Base-by-base conservation (phyloP, 306 rosid genomes). In the Hippophae tibetana region DNA sequence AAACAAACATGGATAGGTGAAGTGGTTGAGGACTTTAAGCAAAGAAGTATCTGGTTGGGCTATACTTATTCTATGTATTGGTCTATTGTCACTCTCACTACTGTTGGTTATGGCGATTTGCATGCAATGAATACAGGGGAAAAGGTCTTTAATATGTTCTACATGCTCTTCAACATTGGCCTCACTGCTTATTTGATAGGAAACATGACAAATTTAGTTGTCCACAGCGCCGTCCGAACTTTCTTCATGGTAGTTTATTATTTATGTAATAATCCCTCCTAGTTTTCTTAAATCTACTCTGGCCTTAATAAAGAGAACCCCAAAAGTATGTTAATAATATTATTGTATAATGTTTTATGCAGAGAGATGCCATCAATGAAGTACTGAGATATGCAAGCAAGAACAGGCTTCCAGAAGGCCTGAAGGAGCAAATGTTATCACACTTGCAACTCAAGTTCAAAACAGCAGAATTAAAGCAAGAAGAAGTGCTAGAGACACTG, bases 91-190 rank as follows among this genome's bases (percentile, higher is more conserved):
- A 90, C 97, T 45, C 90, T 90, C 68, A 71, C 84, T 49, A 90
- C 95, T 1, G 97, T 90, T 45, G 97, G 97, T 54, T 90, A 87
- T 45, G 97, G 97, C 41, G 97, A 90, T 74, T 75, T 87, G 53
- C 83, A 84, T 49, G 90, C 97, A 13, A 86, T 81, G 51, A 90
- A 81, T 72, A 52, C 70, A 8, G 78, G 77, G 25, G 97, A 90
- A 82, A 90, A 84, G 77, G 31, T 82, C 54, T 86, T 86, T 72
- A 84, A 59, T 72, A 79, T 77, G 67, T 72, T 74, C 40, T 87
- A 86, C 72, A 87, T 84, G 94, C 72, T 90, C n/a, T 90, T 87
- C 79, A 90, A 90, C 83, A 86, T 90, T 13, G 89, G 97, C 74
- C 90, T 90, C 81, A 70, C 82, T 13, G 81, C 97, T 64, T 90